Base-by-base conservation (phyloP, 768 basidiomycete species). In the Termitomyces sp. region DNA sequence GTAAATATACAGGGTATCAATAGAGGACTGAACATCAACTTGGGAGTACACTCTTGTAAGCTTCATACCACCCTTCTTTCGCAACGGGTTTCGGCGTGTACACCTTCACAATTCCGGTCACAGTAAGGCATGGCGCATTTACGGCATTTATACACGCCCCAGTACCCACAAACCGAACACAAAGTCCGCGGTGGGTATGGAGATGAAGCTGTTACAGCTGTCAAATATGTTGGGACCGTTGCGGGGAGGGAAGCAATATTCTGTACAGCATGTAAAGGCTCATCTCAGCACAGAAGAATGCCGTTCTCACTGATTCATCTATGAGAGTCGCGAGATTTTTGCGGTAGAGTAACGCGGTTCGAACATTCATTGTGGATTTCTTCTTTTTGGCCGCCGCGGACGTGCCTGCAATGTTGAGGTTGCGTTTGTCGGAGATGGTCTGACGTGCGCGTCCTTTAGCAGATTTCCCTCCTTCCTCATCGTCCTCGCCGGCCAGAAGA, bases 151-250 rank as follows among this genome's bases (percentile, higher is more conserved):
- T 95, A 94, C 4, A 78, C 78, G 7, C 90, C 92, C 83, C 84
- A 90, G 71, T 91, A 94, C 3, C 93, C 91, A 66, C 93, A 94
- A 28, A 94, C 89, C n/a, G 91, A 86, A 69, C 93, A 95, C 15
- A 94, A 69, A 65, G 85, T 75, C 45, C 91, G 85, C 8, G 88
- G 82, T 7, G 92, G 91, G 60, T 87, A 83, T 1, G 71, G 72
- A 0, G 90, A 76, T 1, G 85, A 79, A 2, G 87, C 83, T 1
- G 87, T 81, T 35, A 73, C 77, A 15, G 88, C 89, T 20, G 87
- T 91, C 61, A 94, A 71, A 76, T 95, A 94, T 18, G 84, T 87
- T 7, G 91, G 84, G 15, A 81, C 76, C 42, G 75, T 73, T 4
- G 83, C 59, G 3, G 85, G 82, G 54, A 86, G 70, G 59, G 78